Conservation (phyloP, 2,329 filamentous ascomycete species). For the Clarireedia monteithiana region DNA sequence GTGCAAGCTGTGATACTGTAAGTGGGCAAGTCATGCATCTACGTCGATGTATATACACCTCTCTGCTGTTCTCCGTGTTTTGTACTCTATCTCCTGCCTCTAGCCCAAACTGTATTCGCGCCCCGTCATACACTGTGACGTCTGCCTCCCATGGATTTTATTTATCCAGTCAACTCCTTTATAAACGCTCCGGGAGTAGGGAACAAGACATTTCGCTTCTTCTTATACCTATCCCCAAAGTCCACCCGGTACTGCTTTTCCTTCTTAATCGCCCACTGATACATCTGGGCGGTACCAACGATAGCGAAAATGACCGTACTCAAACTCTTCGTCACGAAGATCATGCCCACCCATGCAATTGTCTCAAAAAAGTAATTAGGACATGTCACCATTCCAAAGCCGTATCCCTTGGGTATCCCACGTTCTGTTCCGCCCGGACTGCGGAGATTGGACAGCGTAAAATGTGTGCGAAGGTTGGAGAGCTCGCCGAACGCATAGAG, state of each 20-base stretch:
- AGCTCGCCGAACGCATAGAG: slow-evolving; percentile 73
- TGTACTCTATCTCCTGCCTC: no score
- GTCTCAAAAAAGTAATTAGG: slow-evolving; percentile 97
- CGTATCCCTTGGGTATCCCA: slow-evolving; percentile 78
- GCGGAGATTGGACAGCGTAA: slow-evolving; percentile 70
- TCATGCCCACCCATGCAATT: slow-evolving; percentile 77
- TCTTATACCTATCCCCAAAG: slow-evolving; percentile 91
- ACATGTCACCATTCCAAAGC: slow-evolving; percentile 82
- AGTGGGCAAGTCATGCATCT: no score
- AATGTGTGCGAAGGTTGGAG: slow-evolving; percentile 72
- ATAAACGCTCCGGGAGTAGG: slow-evolving; percentile 30
- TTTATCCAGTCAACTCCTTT: no score
- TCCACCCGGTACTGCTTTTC: slow-evolving; percentile 84
- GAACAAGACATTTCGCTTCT: slow-evolving; percentile 80
- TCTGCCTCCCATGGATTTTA: no score
- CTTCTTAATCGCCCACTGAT: slow-evolving; percentile 82
- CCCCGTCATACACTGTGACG: no score
- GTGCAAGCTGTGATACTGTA: no score
- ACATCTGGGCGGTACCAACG: slow-evolving; percentile 73
- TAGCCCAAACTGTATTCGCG: no score
- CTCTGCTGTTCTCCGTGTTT: no score
- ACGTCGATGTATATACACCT: no score
- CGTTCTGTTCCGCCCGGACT: slow-evolving; percentile 74
- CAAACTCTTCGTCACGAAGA: slow-evolving; percentile 71
- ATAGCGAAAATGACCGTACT: slow-evolving; percentile 68